Evolutionary conservation across 176 grass and related monocot genomes (phyloP).

Genomic region (Cenchrus americanus): DNA sequence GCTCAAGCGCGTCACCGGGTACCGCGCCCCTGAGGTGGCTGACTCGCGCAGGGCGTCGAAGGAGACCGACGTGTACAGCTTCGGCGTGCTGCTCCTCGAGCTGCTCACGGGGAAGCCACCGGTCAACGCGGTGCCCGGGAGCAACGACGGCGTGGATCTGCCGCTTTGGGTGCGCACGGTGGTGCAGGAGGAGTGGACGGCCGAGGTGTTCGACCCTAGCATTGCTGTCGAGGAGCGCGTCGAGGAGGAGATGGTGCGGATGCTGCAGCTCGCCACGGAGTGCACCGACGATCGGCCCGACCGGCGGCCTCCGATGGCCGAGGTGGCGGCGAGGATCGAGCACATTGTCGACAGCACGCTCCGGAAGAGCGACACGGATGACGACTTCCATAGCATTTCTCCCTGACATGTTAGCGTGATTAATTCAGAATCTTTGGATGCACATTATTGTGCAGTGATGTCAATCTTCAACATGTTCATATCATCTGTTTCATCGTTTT

Average conservation of each 20-base stretch:
- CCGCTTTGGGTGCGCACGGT: slow-evolving; percentile 75
- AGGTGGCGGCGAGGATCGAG: slow-evolving; percentile 59
- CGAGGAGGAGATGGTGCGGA: slow-evolving; percentile 62
- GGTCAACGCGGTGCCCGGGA: slow-evolving; percentile 39
- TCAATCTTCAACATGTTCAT: slow-evolving; percentile 33
- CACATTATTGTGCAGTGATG: neutral
- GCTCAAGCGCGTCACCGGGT: slow-evolving; percentile 48
- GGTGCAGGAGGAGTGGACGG: slow-evolving; percentile 65
- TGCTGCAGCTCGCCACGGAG: slow-evolving; percentile 61
- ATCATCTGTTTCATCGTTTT: neutral
- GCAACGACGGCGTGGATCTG: slow-evolving; percentile 59
- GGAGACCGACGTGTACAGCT: slow-evolving; percentile 80
- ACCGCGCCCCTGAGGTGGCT: slow-evolving; percentile 64
- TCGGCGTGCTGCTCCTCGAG: slow-evolving; percentile 79
- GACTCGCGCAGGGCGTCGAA: slow-evolving; percentile 49
- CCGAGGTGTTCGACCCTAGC: slow-evolving; percentile 75
- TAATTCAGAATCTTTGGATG: neutral
- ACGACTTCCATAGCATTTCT: slow-evolving; percentile 48
- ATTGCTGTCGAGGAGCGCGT: slow-evolving; percentile 51
- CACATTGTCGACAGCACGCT: slow-evolving; percentile 40
- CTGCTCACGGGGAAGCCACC: slow-evolving; percentile 68
- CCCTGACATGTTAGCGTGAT: neutral
- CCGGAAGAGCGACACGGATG: slow-evolving; percentile 32
- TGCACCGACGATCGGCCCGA: slow-evolving; percentile 55
- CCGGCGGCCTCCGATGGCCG: slow-evolving; percentile 50